Percentiles rank a stretch among this genome's conserved stretches.
Conservation (phyloP, 2,329 filamentous ascomycete species). For the Ramularia collo-cygni region DNA sequence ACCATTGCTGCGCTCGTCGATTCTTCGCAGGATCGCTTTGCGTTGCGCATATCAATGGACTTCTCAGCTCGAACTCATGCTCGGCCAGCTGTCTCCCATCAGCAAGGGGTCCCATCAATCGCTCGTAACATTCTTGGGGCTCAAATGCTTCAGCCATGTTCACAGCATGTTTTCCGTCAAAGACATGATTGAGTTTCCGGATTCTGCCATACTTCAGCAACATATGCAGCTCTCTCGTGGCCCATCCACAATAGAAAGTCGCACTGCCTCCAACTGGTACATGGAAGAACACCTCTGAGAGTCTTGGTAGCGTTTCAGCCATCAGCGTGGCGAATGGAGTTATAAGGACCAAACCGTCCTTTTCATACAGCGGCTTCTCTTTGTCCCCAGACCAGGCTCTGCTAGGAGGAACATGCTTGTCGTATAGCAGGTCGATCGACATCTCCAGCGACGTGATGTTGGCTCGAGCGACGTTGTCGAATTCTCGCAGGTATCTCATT, state of each 20-base stretch:
- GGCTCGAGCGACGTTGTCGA: neutral
- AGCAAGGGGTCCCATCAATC: conserved; percentile 3
- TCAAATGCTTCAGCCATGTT: conserved; percentile 2
- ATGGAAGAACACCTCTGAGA: neutral
- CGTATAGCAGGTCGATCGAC: neutral
- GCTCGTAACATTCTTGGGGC: conserved; percentile 6
- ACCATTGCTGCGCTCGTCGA: too few relatives aligned
- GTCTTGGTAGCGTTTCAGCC: neutral
- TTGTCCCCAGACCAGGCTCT: neutral
- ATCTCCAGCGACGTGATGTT: neutral
- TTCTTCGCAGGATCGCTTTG: too few relatives aligned
- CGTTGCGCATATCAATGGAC: too few relatives aligned
- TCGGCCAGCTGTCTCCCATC: conserved; percentile 3
- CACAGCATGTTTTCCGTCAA: conserved; percentile 1
- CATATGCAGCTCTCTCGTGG: neutral
- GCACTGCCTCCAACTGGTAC: neutral
- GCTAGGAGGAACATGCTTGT: neutral
- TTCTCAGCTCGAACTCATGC: conserved; percentile 2
- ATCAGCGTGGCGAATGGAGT: neutral
- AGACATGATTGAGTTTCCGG: conserved; percentile 1
- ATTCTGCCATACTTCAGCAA: conserved; percentile 5
- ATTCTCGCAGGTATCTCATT: neutral
- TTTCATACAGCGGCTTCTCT: neutral
- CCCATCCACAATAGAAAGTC: neutral
- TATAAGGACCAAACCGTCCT: neutral